Evolutionary conservation across 2,329 filamentous ascomycete genomes (phyloP).

Genomic region (Drechslerella stenobrocha): DNA sequence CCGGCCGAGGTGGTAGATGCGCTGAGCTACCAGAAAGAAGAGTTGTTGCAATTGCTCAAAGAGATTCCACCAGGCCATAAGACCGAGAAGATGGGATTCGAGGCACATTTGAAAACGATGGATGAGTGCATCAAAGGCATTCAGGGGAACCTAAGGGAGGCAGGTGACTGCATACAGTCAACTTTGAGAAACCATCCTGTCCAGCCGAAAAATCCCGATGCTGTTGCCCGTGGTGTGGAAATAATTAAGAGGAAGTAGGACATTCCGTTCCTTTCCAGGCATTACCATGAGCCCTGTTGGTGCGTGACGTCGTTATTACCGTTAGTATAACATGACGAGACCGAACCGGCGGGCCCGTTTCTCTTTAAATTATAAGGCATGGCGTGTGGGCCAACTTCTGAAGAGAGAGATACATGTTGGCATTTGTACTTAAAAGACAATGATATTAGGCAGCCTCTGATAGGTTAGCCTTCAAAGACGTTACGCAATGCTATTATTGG

Average conservation of each 20-base stretch:
- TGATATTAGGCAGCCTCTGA: too few relatives aligned
- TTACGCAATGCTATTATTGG: too few relatives aligned
- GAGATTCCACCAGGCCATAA: conserved; percentile 9
- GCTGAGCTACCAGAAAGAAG: conserved; percentile 16
- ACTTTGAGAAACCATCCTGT: conserved; percentile 20
- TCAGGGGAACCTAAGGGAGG: conserved; percentile 15
- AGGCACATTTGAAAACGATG: conserved; percentile 21
- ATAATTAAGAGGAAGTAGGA: not conserved
- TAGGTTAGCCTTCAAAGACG: too few relatives aligned
- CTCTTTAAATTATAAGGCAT: too few relatives aligned
- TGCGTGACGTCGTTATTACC: too few relatives aligned
- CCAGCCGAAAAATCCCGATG: not conserved
- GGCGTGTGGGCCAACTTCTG: too few relatives aligned
- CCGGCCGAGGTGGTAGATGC: not conserved
- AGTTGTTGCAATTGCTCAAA: conserved; percentile 23
- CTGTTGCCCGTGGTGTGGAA: not conserved
- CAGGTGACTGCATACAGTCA: conserved; percentile 4
- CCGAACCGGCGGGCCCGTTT: too few relatives aligned
- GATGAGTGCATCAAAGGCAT: conserved; percentile 14
- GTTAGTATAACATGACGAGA: not conserved
- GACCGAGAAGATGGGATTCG: conserved; percentile 19
- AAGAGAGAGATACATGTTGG: too few relatives aligned
- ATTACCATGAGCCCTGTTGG: too few relatives aligned
- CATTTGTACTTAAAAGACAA: too few relatives aligned
- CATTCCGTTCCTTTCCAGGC: not conserved